Evolutionary conservation across 129 eudicot genomes (phyloP), one percentile per base, ranked within the genome.

Genomic region (Sambucus nigra): DNA sequence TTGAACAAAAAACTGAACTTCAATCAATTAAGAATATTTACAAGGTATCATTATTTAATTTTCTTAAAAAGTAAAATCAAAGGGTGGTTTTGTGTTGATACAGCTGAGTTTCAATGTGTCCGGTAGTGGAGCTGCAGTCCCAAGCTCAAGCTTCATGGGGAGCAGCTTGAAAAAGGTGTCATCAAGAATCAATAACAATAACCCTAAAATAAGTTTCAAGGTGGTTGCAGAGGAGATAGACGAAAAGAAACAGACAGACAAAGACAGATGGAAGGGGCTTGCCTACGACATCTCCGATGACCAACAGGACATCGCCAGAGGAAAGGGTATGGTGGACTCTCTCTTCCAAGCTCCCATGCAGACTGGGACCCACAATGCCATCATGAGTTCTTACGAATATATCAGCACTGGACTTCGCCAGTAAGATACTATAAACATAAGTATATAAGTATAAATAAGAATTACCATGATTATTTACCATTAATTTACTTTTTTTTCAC

Each of bases 341-440:
- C 86, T 91, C 63, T 91, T 91, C 82, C 99, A 91, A 61, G 99
- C 99, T 61, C 99, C 99, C 42, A 55, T 51, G 57, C 87, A 69
- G 1, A 53, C 33, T 27, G 99, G 95, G 13, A 91, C 99, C 55
- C 99, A 91, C 58, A 59, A 55, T 18, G 78, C 95, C 16, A 66
- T 91, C 80, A 69, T 85, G 80, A 81, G 71, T 67, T 81, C 94
- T 11, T 79, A 82, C 25, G 99, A 91, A 45, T 91, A 91, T 83
- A 2, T 86, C 62, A 85, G 95, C 73, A 76, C 82, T 17, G 99
- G 94, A 1, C 87, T 85, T 19, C 69, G 74, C 27, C 18, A 69
- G 98, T 82, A 81, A 59, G 81, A 5, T 25, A 21, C 20, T 2
- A 31, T 44, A 31, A 3, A 31, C 9, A 31, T 35, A 2, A 7